These are phyloP conservation scores for Penicillium italicum DNA, from an alignment of 2,329 filamentous ascomycete species.

Conservation along the genomic window DNA sequence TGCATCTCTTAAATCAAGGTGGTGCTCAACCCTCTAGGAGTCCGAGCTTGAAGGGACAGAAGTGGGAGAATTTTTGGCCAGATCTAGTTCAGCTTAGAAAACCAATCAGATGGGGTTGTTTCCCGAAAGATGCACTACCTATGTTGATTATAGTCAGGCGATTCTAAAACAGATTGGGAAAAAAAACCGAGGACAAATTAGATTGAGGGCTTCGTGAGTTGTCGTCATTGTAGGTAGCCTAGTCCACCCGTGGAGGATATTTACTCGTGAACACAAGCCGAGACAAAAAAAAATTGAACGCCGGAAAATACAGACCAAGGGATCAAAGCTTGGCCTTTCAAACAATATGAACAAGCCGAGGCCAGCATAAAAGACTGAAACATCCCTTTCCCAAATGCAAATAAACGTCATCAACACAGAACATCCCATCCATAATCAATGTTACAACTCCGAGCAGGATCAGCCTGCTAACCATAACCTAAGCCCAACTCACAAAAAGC, in stretches of 20 bases:
- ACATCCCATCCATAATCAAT: conserved; percentile 5
- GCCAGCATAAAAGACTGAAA: conserved; percentile 7
- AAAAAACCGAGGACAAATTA: not conserved
- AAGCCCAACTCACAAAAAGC: conserved; percentile 59
- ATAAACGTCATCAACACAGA: conserved; percentile 14
- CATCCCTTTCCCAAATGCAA: conserved; percentile 15
- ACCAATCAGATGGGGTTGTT: not conserved
- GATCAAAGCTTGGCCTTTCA: conserved; percentile 6
- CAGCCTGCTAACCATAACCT: conserved; percentile 16
- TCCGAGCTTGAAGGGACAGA: conserved; percentile 4
- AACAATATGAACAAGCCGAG: conserved; percentile 17
- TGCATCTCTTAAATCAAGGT: not conserved
- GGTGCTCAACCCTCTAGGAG: not conserved
- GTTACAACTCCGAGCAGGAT: conserved; percentile 17
- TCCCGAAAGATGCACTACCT: not conserved
- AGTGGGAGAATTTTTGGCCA: not conserved
- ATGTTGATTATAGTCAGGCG: too few species aligned
- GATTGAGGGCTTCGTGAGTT: not conserved
- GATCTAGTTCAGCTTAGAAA: not conserved
- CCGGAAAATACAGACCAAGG: not conserved
- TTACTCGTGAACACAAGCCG: conserved; percentile 4
- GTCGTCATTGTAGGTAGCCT: conserved; percentile 8
- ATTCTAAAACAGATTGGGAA: not conserved
- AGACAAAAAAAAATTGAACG: conserved; percentile 4
- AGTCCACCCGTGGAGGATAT: conserved; percentile 7